Percentiles rank a stretch among this genome's conserved stretches.
phyloP scores from a whole-genome alignment of 73 alveolate genomes.

The Urostyla sp. region DNA sequence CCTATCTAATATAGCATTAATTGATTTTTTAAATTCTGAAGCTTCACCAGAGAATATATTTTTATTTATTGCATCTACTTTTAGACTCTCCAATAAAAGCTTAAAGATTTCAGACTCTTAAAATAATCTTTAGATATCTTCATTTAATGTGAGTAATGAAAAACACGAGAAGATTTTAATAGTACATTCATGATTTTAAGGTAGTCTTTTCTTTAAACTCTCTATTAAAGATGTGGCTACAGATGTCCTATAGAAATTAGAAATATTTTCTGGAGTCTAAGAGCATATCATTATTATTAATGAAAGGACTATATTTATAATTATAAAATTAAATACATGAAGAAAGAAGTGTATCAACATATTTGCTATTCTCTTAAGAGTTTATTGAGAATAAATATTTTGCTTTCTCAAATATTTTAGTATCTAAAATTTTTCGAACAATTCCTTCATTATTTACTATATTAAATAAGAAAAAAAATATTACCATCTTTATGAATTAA shows the following conservation, averaged over 20 bases:
- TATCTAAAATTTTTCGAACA: slow-evolving; percentile 11
- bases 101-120: neutral
- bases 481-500: slow-evolving; percentile 41
- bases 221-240: neutral
- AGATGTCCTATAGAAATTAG: neutral
- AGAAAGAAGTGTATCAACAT: slow-evolving; percentile 10
- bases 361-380: slow-evolving; percentile 5
- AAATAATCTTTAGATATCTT: slow-evolving; percentile 8
- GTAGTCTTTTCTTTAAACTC: slow-evolving; percentile 2
- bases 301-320: neutral
- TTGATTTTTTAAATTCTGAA: neutral
- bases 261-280: slow-evolving; percentile 15
- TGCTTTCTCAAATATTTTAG: neutral
- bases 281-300: slow-evolving; percentile 11
- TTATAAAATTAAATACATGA: slow-evolving; percentile 1
- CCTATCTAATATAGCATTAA: slow-evolving; percentile 18
- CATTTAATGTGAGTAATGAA: neutral
- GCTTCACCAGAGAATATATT: neutral
- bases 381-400: neutral
- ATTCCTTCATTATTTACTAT: slow-evolving; percentile 19
- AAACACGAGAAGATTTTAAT: neutral
- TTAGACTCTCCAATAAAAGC: neutral
- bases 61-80: neutral
- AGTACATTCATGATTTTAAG: neutral
- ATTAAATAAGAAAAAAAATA: neutral